Evolutionary conservation across 495 filamentous ascomycete genomes (phyloP), one percentile per base, ranked within the genome.

Genomic region (Recurvomyces mirabilis): DNA sequence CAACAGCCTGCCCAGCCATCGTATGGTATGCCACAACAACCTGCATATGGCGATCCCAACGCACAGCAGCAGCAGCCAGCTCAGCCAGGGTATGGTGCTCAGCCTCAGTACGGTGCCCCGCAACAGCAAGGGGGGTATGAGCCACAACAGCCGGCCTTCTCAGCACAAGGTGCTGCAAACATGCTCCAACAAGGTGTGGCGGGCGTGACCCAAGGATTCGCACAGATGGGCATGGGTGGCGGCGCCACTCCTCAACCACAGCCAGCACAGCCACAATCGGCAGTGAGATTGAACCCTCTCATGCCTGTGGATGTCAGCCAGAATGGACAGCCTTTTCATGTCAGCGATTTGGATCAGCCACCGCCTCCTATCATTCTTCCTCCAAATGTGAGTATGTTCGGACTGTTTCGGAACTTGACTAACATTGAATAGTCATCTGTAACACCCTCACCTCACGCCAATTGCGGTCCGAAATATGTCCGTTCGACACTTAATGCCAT

Each of bases 401-500:
- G 24, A 2, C 5, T 20, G 13, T 13, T 30, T 34, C 24, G 29
- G 20, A 4, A 5, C 15, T 29, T 36, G 7, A n/a, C 26, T 29
- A 29, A 29, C n/a, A n/a, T 29, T n/a, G 7, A n/a, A 32, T 59
- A 94, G 87, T 79, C 85, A 25, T 91, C 87, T 58, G 84, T 93
- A 41, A 95, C 87, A 32, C 83, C 87, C 30, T 94, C 87, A 7
- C 87, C 88, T 22, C 73, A 85, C 63, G 79, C 93, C 34, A 98
- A 96, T 66, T 94, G 87, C 65, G 76, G 82, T 22, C 74, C 91
- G 14, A 93, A 94, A 71, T 96, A 93, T 58, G 81, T 96, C 57
- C 84, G 91, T 30, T 95, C 91, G 0, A 96, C 91, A 5, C 62
- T 96, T 33, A 95, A 96, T 60, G 84, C 84, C 31, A 80, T 93